Evolutionary conservation across 192 early-diverging fungal species (phyloP).

Genomic region (Backusella mclennaniae): DNA sequence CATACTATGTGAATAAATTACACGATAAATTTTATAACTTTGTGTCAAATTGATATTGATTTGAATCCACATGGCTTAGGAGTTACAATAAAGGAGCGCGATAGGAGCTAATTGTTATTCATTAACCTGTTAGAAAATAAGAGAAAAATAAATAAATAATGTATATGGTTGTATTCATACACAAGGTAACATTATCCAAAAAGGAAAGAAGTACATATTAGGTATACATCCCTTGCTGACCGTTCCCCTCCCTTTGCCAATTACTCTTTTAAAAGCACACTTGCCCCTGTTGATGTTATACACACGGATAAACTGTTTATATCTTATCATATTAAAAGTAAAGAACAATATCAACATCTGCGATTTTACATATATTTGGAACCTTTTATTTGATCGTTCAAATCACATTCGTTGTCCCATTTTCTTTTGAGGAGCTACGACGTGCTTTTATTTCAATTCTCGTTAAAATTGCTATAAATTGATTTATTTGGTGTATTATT

Average conservation of each 20-base stretch:
- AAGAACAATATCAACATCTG: background rate
- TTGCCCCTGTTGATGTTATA: background rate
- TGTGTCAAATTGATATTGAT: conserved; percentile 1
- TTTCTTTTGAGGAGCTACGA: background rate
- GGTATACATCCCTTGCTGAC: background rate
- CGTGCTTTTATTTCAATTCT: background rate
- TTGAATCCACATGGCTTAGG: conserved; percentile 4
- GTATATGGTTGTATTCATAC: background rate
- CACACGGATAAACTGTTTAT: background rate
- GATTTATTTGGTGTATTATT: background rate
- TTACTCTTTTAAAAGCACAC: background rate
- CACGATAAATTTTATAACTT: background rate
- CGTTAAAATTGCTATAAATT: background rate
- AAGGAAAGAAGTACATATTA: conserved; percentile 3
- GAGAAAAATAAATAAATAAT: background rate
- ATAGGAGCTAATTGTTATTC: background rate
- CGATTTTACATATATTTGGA: background rate
- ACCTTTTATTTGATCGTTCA: background rate
- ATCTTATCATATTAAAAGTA: background rate
- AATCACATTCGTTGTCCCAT: background rate
- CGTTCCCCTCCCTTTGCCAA: background rate
- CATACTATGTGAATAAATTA: conserved; percentile 5
- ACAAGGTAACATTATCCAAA: background rate
- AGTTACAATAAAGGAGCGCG: background rate
- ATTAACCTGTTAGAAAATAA: background rate